Evolutionary conservation across 2,329 filamentous ascomycete species (phyloP).

Genomic region (Emmonsiellopsis sp.): DNA sequence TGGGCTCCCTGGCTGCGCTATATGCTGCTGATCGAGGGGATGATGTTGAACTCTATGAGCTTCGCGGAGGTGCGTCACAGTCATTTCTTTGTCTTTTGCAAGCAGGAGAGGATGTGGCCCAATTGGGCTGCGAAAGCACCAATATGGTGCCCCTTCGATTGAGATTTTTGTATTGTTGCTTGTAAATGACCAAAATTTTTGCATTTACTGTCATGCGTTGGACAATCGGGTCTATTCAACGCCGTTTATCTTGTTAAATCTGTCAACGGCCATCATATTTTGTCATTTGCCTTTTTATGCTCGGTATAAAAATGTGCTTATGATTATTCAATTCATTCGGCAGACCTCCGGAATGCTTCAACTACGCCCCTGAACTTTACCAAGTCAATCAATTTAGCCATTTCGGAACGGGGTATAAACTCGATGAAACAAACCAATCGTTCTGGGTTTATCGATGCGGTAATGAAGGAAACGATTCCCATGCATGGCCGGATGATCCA

Average conservation of each 20-base stretch:
- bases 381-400: conserved; percentile 93
- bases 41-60: conserved; percentile 87
- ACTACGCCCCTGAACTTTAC: conserved; percentile 89
- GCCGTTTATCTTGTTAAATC: no score
- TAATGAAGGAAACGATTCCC: conserved; percentile 72
- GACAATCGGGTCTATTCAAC: no score
- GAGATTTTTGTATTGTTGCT: no score
- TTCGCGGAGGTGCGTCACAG: conserved; percentile 66
- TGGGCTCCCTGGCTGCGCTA: conserved; percentile 81
- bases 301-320: neutral
- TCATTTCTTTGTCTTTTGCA: neutral
- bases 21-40: conserved; percentile 86
- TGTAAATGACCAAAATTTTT: no score
- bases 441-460: conserved; percentile 58
- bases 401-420: conserved; percentile 89
- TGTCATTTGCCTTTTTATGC: conserved; percentile 1
- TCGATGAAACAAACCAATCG: conserved; percentile 66
- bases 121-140: neutral
- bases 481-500: conserved; percentile 98
- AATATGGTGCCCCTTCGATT: no score
- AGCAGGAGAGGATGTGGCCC: neutral
- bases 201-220: no score
- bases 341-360: conserved; percentile 76
- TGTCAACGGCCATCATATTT: neutral
- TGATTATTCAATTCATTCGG: conserved; percentile 3